These are phyloP conservation scores for Musa itinerans DNA, from an alignment of 176 grass and related monocot genomes.

Conservation along the genomic window DNA sequence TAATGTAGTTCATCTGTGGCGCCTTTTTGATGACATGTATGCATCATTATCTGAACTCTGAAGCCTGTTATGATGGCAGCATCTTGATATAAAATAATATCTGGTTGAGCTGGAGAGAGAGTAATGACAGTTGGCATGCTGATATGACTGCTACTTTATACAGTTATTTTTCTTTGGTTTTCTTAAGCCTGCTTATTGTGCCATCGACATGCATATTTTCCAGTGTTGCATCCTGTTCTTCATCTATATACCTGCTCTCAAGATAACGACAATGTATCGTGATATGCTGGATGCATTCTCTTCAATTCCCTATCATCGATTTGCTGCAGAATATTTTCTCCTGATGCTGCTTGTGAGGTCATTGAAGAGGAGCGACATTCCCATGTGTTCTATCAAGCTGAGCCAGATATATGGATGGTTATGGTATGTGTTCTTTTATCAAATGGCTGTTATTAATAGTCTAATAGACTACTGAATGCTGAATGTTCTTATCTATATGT, in stretches of 20 bases:
- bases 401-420: slow-evolving; percentile 96
- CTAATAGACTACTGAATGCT: neutral
- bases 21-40: neutral
- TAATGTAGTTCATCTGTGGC: neutral
- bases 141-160: neutral
- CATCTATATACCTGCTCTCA: neutral
- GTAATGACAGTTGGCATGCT: neutral
- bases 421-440: slow-evolving; percentile 46
- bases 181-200: neutral
- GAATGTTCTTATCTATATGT: neutral
- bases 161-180: neutral
- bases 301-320: slow-evolving; percentile 14
- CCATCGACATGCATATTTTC: neutral
- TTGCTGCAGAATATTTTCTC: slow-evolving; percentile 88
- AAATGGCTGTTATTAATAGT: slow-evolving; percentile 2
- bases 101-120: neutral
- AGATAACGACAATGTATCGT: neutral
- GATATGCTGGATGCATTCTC: neutral
- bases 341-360: slow-evolving; percentile 72
- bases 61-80: neutral
- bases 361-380: slow-evolving; percentile 91
- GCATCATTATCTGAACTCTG: neutral
- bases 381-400: slow-evolving; percentile 83
- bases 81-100: neutral
- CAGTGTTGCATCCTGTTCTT: neutral